phyloP scores from a whole-genome alignment of 2,329 filamentous ascomycete species.

The Xylariaceae sp. region DNA sequence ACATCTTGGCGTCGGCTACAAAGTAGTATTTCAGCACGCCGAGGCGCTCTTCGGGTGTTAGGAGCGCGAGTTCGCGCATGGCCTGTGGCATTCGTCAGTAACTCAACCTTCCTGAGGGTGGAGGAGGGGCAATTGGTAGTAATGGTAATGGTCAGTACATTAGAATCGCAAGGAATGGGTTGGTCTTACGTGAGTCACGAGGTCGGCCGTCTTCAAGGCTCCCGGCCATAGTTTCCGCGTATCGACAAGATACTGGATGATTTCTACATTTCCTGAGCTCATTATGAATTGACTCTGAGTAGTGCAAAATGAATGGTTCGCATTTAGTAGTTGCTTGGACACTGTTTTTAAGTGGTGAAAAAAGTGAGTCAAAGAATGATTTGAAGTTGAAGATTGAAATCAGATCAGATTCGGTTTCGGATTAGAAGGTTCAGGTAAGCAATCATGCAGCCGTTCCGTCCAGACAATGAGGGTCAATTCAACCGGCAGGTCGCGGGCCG shows the following conservation, averaged over 20 bases:
- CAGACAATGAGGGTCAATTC: too few relatives aligned
- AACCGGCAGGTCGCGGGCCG: too few relatives aligned
- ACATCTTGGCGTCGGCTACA: constrained; percentile 70
- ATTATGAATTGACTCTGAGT: constrained; percentile 20
- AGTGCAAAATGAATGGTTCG: too few relatives aligned
- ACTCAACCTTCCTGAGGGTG: neutral
- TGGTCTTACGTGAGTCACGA: constrained; percentile 44
- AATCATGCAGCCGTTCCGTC: too few relatives aligned
- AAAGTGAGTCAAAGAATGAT: too few relatives aligned
- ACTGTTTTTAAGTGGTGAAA: too few relatives aligned
- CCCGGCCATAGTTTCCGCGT: constrained; percentile 56
- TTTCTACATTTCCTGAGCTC: constrained; percentile 30
- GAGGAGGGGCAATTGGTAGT: neutral
- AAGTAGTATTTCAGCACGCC: constrained; percentile 60
- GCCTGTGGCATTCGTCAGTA: constrained; percentile 38
- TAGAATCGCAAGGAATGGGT: too few relatives aligned
- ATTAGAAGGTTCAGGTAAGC: too few relatives aligned
- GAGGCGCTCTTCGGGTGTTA: constrained; percentile 52
- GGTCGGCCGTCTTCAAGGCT: constrained; percentile 45
- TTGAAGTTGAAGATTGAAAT: too few relatives aligned
- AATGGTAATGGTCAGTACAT: neutral
- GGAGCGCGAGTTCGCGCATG: constrained; percentile 48
- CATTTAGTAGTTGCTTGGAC: neutral
- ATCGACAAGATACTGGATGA: constrained; percentile 61
- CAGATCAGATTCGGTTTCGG: too few relatives aligned